Evolutionary conservation across 2,329 filamentous ascomycete genomes (phyloP).

Genomic region (Talaromyces sp.): DNA sequence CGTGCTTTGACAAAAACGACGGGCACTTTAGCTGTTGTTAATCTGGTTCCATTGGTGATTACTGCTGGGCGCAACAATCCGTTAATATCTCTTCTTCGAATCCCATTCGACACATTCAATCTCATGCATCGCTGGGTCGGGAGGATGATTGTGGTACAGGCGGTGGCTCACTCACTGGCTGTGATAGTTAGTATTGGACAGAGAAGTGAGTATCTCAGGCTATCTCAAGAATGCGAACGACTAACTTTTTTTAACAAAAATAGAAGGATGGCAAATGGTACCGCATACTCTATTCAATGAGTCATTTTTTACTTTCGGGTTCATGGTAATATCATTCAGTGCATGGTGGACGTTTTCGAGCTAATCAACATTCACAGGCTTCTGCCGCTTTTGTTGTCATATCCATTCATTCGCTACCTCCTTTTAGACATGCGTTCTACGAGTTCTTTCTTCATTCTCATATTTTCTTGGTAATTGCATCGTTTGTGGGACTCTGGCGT

Average conservation of each 20-base stretch:
- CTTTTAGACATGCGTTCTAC: conserved; percentile 85
- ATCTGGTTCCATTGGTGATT: conserved; percentile 33
- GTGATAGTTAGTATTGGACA: conserved; percentile 65
- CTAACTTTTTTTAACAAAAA: background rate
- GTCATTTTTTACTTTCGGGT: conserved; percentile 6
- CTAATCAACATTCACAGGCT: conserved; percentile 1
- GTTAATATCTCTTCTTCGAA: conserved; percentile 27
- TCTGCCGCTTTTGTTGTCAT: conserved; percentile 3
- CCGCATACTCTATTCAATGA: conserved; percentile 1
- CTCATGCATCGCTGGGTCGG: conserved; percentile 72
- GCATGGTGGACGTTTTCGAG: background rate
- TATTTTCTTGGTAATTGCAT: conserved; percentile 65
- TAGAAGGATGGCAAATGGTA: conserved; percentile 7
- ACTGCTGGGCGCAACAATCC: conserved; percentile 35
- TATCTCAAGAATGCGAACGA: background rate
- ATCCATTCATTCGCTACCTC: conserved; percentile 7
- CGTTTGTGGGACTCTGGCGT: conserved; percentile 68
- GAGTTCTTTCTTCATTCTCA: conserved; percentile 90
- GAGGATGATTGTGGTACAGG: conserved; percentile 61
- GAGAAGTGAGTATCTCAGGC: conserved; percentile 31
- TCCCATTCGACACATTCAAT: conserved; percentile 35
- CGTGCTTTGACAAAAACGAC: conserved; percentile 3
- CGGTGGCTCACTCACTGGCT: conserved; percentile 59
- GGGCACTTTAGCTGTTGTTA: conserved; percentile 29
- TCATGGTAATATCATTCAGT: background rate